Evolutionary conservation across 192 early-diverging fungal species (phyloP).

Genomic region (Coemansia sp.): DNA sequence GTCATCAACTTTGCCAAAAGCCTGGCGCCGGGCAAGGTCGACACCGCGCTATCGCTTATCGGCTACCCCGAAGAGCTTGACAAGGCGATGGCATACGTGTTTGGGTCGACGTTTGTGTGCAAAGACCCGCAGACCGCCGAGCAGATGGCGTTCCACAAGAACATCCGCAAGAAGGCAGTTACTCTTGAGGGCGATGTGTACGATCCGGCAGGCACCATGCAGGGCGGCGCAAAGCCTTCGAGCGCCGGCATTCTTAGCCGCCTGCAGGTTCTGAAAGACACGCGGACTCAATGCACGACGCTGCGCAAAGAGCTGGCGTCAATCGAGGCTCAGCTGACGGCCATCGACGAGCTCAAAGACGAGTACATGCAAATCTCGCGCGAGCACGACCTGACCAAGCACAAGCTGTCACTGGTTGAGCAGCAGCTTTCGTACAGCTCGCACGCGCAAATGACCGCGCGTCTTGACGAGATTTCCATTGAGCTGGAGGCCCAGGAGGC

Average conservation of each 20-base stretch:
- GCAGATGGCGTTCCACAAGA: constrained; percentile 81
- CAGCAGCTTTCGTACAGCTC: constrained; percentile 73
- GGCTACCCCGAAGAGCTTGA: constrained; percentile 76
- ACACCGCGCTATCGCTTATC: constrained; percentile 82
- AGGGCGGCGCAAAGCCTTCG: constrained; percentile 81
- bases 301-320: constrained; percentile 52
- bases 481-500: constrained; percentile 57
- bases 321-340: constrained; percentile 55
- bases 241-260: constrained; percentile 70
- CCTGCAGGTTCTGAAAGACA: constrained; percentile 67
- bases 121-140: constrained; percentile 80
- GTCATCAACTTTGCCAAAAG: constrained; percentile 64
- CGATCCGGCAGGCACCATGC: constrained; percentile 88
- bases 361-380: constrained; percentile 60
- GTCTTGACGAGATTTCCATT: constrained; percentile 24
- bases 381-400: constrained; percentile 67
- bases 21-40: constrained; percentile 82
- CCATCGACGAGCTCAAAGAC: constrained; percentile 53
- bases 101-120: constrained; percentile 90
- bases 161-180: constrained; percentile 82
- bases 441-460: constrained; percentile 59
- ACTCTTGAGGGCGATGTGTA: constrained; percentile 96
- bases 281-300: constrained; percentile 52
- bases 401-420: constrained; percentile 74
- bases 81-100: constrained; percentile 86